Evolutionary conservation across 495 filamentous ascomycete genomes (phyloP).

Genomic region (Trichoderma gamsii): DNA sequence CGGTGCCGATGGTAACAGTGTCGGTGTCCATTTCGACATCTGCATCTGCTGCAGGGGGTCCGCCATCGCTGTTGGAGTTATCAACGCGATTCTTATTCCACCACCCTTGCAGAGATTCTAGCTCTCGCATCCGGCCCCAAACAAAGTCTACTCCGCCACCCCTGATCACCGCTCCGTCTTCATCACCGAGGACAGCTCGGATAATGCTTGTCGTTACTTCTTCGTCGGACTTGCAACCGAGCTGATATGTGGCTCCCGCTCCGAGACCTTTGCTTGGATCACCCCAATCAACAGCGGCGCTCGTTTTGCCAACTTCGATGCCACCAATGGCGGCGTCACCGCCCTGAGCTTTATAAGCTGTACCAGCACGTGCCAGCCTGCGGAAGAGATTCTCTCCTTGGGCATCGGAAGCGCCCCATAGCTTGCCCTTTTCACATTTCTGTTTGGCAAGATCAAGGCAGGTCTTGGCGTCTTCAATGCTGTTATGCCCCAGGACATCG

Average conservation of each 20-base stretch:
- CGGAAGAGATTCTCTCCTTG: conserved; percentile 83
- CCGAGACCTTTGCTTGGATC: conserved; percentile 69
- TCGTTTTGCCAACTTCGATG: conserved; percentile 52
- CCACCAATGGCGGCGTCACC: conserved; percentile 35
- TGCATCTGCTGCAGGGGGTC: conserved; percentile 15
- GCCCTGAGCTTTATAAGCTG: conserved; percentile 46
- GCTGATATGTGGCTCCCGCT: conserved; percentile 59
- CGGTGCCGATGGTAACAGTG: conserved; percentile 14
- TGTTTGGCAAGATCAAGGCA: conserved; percentile 88
- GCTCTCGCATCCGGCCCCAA: conserved; percentile 79
- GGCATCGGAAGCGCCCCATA: conserved; percentile 70
- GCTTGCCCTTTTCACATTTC: conserved; percentile 86
- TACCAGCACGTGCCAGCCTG: conserved; percentile 57
- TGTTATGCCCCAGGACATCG: conserved; percentile 66
- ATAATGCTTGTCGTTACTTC: conserved; percentile 67
- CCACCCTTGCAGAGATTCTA: conserved; percentile 79
- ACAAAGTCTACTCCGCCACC: conserved; percentile 76
- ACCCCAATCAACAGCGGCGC: conserved; percentile 86
- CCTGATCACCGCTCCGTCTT: conserved; percentile 54
- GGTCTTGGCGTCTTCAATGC: conserved; percentile 83
- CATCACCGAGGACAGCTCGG: conserved; percentile 62
- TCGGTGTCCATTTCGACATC: conserved; percentile 19
- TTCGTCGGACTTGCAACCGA: conserved; percentile 68
- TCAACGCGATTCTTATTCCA: conserved; percentile 49
- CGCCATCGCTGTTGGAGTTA: conserved; percentile 18